phyloP scores from a whole-genome alignment of 768 basidiomycete species.

The Calocera cornea region DNA sequence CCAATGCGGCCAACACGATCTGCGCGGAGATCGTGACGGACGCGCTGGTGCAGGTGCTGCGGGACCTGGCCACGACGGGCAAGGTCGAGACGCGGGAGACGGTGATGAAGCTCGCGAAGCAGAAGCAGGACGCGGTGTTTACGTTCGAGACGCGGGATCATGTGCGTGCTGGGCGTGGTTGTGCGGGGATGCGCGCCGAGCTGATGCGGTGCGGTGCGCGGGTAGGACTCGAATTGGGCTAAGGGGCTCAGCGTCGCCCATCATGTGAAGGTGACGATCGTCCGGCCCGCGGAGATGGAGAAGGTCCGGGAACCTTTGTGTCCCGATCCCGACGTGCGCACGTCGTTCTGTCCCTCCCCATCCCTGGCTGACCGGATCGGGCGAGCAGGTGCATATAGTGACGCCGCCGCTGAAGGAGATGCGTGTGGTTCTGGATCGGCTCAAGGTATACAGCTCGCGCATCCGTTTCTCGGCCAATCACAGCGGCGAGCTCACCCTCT shows the following conservation, averaged over 20 bases:
- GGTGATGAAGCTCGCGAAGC: slow-evolving; percentile 76
- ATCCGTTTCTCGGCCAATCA: slow-evolving; percentile 58
- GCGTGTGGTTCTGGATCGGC: slow-evolving; percentile 63
- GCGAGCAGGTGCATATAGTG: slow-evolving; percentile 53
- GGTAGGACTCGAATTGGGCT: slow-evolving; percentile 38
- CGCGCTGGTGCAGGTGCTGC: slow-evolving; percentile 55
- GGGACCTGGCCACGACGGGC: slow-evolving; percentile 8
- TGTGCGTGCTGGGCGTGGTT: not conserved
- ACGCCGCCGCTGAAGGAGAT: slow-evolving; percentile 62
- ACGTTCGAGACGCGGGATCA: slow-evolving; percentile 53
- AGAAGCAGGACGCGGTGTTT: slow-evolving; percentile 62
- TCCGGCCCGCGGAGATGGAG: slow-evolving; percentile 59
- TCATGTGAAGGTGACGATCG: slow-evolving; percentile 70
- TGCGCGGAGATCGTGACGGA: slow-evolving; percentile 60
- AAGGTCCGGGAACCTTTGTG: slow-evolving; percentile 68
- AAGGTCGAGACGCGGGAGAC: slow-evolving; percentile 43
- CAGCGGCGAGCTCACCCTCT: slow-evolving; percentile 39
- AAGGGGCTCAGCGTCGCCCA: slow-evolving; percentile 54
- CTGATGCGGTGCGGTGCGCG: slow-evolving; percentile 16
- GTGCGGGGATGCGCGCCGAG: slow-evolving; percentile 14
- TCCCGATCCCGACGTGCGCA: slow-evolving; percentile 63
- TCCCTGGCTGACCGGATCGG: not conserved
- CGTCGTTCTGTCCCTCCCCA: not conserved
- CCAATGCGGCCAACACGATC: slow-evolving; percentile 71
- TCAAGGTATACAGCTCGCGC: slow-evolving; percentile 54